phyloP scores from a whole-genome alignment of 2,329 filamentous ascomycete genomes.

The Sarocladiaceae sp. region DNA sequence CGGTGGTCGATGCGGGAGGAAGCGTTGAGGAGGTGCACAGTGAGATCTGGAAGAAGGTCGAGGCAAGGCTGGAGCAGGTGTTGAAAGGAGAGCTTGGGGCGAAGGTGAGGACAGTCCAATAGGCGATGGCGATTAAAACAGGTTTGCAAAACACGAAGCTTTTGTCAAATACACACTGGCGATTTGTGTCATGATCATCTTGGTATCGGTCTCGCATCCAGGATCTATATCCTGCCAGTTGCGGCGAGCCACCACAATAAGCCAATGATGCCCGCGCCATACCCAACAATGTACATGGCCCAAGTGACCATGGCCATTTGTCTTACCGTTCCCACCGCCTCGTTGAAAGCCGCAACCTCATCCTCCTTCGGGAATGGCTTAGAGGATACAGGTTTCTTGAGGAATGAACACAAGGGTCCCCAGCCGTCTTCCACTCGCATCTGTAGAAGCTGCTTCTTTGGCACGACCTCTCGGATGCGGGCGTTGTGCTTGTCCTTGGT shows the following conservation, averaged over 20 bases:
- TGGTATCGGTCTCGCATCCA: too few relatives aligned
- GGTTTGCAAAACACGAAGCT: not conserved
- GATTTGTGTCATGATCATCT: not conserved
- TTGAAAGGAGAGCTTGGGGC: slow-evolving; percentile 43
- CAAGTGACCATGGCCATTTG: slow-evolving; percentile 1
- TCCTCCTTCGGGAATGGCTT: slow-evolving; percentile 17
- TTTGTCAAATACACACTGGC: too few relatives aligned
- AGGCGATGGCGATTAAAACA: too few relatives aligned
- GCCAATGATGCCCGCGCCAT: not conserved
- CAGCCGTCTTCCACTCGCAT: slow-evolving; percentile 18
- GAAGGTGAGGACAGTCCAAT: slow-evolving; percentile 35
- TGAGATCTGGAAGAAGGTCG: slow-evolving; percentile 47
- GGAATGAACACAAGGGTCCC: slow-evolving; percentile 19
- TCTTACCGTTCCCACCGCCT: not conserved
- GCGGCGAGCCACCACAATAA: not conserved
- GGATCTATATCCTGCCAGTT: not conserved
- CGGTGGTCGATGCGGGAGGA: slow-evolving; percentile 47
- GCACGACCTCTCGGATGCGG: slow-evolving; percentile 11
- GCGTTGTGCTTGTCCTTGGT: slow-evolving; percentile 11
- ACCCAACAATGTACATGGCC: slow-evolving; percentile 6
- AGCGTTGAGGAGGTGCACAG: slow-evolving; percentile 51
- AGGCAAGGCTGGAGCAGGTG: slow-evolving; percentile 39
- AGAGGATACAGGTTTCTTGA: slow-evolving; percentile 15
- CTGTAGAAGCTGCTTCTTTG: slow-evolving; percentile 14
- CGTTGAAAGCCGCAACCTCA: slow-evolving; percentile 13